These are phyloP conservation scores for Apiospora sp. DNA, from an alignment of 2,329 filamentous ascomycete genomes.

Conservation along the genomic window DNA sequence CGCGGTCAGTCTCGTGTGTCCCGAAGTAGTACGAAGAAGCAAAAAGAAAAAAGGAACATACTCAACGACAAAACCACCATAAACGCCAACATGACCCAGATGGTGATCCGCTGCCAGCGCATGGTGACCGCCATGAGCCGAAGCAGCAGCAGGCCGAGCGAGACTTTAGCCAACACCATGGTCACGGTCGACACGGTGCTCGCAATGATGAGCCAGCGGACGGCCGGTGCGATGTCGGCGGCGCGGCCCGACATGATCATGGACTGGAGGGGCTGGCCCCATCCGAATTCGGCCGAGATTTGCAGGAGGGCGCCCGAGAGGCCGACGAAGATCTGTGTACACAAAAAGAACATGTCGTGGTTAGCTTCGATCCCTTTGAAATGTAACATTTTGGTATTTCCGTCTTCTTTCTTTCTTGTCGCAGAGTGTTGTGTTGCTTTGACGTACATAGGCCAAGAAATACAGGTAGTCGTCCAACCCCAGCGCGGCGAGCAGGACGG, in stretches of 20 bases:
- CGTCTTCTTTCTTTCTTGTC: no score
- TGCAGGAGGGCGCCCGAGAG: neutral
- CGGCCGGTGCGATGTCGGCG: neutral
- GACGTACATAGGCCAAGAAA: neutral
- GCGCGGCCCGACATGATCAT: neutral
- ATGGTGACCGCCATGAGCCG: neutral
- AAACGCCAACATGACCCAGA: neutral
- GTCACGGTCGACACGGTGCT: constrained; percentile 3
- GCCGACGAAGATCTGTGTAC: neutral
- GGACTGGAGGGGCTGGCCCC: neutral
- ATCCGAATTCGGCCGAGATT: neutral
- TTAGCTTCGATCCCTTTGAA: neutral
- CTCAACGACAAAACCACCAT: neutral
- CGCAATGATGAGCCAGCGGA: neutral
- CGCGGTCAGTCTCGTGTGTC: neutral
- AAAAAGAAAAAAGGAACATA: neutral
- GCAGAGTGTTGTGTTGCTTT: neutral
- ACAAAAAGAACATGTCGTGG: neutral
- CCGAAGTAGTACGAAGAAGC: neutral
- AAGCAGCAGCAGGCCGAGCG: neutral
- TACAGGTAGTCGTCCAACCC: neutral
- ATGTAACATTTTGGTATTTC: no score
- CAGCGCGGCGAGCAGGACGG: neutral
- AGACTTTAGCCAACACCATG: neutral
- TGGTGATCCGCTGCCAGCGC: neutral